Evolutionary conservation across 495 filamentous ascomycete genomes (phyloP).

Genomic region (Penicillium dipodomyicola): DNA sequence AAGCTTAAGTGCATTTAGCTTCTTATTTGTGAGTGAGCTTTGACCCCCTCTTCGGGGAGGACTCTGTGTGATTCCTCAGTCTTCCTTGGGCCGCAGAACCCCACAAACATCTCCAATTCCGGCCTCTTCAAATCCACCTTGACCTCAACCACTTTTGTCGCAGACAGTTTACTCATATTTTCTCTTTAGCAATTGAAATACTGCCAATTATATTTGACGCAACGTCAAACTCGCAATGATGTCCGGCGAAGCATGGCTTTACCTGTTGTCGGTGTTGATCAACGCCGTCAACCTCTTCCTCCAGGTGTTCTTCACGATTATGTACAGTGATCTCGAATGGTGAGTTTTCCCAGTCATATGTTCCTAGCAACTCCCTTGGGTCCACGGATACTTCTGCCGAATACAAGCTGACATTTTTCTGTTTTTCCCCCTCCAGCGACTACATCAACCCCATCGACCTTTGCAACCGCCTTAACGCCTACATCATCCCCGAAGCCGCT

Average conservation of each 20-base stretch:
- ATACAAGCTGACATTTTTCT: conserved; percentile 21
- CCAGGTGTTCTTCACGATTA: conserved; percentile 99
- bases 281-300: conserved; percentile 99
- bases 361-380: neutral
- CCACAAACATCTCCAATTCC: conserved; percentile 35
- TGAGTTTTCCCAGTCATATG: conserved; percentile 45
- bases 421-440: conserved; percentile 59
- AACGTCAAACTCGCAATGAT: conserved; percentile 54
- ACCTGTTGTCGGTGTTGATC: conserved; percentile 96
- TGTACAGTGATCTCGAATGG: conserved; percentile 99
- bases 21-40: conserved; percentile 24
- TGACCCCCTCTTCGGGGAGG: neutral
- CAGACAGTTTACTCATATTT: conserved; percentile 10
- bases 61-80: conserved; percentile 23
- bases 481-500: conserved; percentile 98
- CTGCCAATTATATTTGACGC: neutral
- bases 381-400: neutral
- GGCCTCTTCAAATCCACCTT: conserved; percentile 19
- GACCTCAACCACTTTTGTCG: conserved; percentile 10
- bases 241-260: conserved; percentile 99
- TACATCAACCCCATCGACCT: conserved; percentile 99
- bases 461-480: conserved; percentile 99
- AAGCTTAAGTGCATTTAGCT: conserved; percentile 1
- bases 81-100: conserved; percentile 22
- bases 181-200: conserved; percentile 14